Conservation (phyloP, 352 stramenopile species). For the Stramenopiles sp. region DNA sequence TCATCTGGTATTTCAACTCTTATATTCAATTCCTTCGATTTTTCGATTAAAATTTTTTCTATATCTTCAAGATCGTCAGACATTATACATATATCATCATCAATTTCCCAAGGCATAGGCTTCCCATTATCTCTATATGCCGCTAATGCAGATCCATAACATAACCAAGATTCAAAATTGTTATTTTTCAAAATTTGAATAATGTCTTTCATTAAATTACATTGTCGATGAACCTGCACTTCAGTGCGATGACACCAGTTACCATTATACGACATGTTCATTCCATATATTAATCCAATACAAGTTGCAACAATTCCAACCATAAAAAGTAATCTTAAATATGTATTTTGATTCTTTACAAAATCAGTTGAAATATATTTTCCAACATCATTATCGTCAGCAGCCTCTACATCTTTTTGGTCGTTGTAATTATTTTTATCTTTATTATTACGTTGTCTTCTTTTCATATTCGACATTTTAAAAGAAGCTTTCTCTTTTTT, state of each 20-base stretch:
- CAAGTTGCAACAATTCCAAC: background rate
- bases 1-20: background rate
- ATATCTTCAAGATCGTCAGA: background rate
- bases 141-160: background rate
- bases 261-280: background rate
- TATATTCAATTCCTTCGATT: background rate
- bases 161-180: constrained; percentile 1
- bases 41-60: background rate
- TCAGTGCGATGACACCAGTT: constrained; percentile 1
- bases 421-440: no score
- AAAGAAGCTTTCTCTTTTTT: no score
- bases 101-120: constrained; percentile 3
- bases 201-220: background rate
- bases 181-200: background rate
- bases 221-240: background rate
- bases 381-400: no score
- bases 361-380: no score
- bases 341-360: background rate
- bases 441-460: no score
- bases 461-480: no score
- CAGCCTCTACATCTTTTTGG: no score
- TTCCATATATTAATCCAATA: background rate
- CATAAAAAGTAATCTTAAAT: background rate
- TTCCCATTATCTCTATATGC: constrained; percentile 7
- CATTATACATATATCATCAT: background rate